Evolutionary conservation across 1,139 yeast species (phyloP), one percentile per base, ranked within the genome.

Genomic region (Lodderomyces orthopsilosis): DNA sequence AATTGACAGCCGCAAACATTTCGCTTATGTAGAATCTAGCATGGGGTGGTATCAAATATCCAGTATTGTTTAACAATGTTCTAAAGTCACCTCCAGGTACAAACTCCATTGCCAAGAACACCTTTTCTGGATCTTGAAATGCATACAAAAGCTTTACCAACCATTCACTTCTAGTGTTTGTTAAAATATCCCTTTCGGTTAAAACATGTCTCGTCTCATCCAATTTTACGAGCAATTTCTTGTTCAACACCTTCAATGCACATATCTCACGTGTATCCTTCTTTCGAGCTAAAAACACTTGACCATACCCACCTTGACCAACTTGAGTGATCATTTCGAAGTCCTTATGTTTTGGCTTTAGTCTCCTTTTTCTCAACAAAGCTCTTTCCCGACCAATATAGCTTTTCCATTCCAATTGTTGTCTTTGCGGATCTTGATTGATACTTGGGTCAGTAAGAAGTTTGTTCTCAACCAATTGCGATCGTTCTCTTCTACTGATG

Each of bases 41-140:
- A 62, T 94, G 98, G 6, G 95, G 90, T 5, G 98, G 96, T 48
- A 88, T 88, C 54, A 94, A 71, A 46, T 87, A 87, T 28, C 96
- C 96, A 5, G 98, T 91, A 60, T 91, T 93, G 64, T 90, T 91
- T 52, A 94, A 77, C 51, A 94, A 70, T 1, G 98, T 94, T 60
- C 99, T 83, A 69, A 89, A 94, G 62, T 94, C 99, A 41, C 99
- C 99, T 47, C 99, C 99, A 4, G 98, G 97, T 8, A 94, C 98
- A 64, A 88, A 94, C 62, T 94, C 98, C 99, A 94, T 94, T 2
- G 98, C 98, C 57, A 94, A 74, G 56, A 88, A 94, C 34, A 94
- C 88, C 61, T 87, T 87, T 48, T 86, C 93, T 0, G 84, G 69
- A 63, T 93, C 98, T 62, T 94, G 99, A 68, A 94, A 94, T 2